Base-by-base conservation (phyloP, 2,329 filamentous ascomycete genomes). In the Alternaria dauci region DNA sequence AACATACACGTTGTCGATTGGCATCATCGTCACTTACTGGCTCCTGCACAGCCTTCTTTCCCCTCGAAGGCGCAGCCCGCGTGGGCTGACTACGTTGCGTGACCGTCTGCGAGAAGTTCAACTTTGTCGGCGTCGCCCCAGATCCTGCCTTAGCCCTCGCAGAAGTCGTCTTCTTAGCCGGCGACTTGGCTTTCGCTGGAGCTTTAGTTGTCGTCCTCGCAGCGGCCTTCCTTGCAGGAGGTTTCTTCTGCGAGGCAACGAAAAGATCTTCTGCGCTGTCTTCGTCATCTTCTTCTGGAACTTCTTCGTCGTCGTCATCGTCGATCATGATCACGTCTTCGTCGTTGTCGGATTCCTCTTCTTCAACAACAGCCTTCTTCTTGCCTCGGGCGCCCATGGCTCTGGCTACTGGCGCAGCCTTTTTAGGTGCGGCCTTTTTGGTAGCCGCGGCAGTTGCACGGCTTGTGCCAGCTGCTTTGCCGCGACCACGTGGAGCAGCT, bases 241-340 rank as follows among this genome's bases (percentile, higher is more conserved):
- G 66, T 42, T 73, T 76, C 63, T 68, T 68, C 28, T 64, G 46
- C 52, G 72, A 67, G 47, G 69, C 76, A 44, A 83, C 79, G 58
- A 84, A 83, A 1, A 83, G 70, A 7, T 74, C 75, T 32, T 79
- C 73, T n/a, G 74, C 78, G 9, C 84, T 84, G 16, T 85, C 84
- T 23, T 50, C 46, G 23, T 48, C 46, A n/a, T 50, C 46, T 4
- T 38, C 46, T 38, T 48, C 46, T 32, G 32, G 32, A n/a, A 50
- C 46, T 25, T 83, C 72, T 23, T 82, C 72, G 25, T 81, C 81
- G 6, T 82, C 79, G 30, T 82, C 79, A 28, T 83, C 81, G 34
- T 82, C 81, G 25, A 83, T 77, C 67, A 80, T 75, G 59, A 80
- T 76, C n/a, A 78, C 75, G 51, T 80, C 77, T 46, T 77, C 73